Conservation (phyloP, 345 rosid species). For the Aegle marmelos region DNA sequence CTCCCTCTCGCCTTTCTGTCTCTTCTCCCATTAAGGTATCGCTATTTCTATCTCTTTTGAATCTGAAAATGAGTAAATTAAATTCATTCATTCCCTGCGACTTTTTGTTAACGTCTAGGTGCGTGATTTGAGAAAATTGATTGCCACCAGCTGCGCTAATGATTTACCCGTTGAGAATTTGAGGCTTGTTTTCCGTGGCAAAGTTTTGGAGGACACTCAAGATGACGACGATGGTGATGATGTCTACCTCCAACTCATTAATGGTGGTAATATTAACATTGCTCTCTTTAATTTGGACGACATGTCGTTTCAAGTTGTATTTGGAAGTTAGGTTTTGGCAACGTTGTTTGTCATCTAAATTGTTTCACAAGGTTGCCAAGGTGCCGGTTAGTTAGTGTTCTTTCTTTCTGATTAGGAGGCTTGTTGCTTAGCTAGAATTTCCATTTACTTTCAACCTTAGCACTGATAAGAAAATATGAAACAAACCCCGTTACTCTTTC, state of each 20-base stretch:
- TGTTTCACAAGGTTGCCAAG: neutral
- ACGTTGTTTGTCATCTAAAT: too few relatives aligned
- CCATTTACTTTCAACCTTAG: neutral
- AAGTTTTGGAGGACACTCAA: conserved; percentile 51
- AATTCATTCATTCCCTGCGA: neutral
- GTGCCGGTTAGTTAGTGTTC: neutral
- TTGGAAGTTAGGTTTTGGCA: neutral
- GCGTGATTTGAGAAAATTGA: conserved; percentile 55
- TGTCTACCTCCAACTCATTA: conserved; percentile 39
- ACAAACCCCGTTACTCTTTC: neutral
- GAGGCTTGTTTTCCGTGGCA: conserved; percentile 72
- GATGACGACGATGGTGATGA: conserved; percentile 54
- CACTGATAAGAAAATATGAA: neutral
- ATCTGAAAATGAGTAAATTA: neutral
- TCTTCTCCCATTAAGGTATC: conserved; percentile 56
- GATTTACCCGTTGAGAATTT: conserved; percentile 48
- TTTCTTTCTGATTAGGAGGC: neutral
- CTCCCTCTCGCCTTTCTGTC: conserved; percentile 57
- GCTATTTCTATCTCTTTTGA: neutral
- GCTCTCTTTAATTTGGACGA: neutral
- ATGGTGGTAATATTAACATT: conserved; percentile 38
- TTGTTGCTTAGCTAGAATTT: neutral
- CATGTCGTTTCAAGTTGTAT: neutral
- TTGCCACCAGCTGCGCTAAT: conserved; percentile 47
- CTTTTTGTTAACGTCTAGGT: conserved; percentile 40